Evolutionary conservation across 2,329 filamentous ascomycete species (phyloP), one percentile per base, ranked within the genome.

Genomic region (Hawksworthiomyces lignivorus): DNA sequence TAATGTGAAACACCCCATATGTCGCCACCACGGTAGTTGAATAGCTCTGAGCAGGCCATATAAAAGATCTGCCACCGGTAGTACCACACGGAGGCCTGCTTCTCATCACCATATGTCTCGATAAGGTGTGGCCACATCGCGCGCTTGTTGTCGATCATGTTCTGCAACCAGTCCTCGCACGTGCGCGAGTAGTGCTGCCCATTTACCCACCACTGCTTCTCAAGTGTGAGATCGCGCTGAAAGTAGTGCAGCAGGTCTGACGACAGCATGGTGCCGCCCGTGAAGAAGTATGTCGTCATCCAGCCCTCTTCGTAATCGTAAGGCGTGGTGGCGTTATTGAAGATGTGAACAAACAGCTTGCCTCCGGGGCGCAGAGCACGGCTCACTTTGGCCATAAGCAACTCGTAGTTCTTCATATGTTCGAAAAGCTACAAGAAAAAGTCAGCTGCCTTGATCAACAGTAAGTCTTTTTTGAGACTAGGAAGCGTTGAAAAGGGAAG

Each of bases 381-480:
- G 4, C 68, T 55, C 14, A 84, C 62, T 58, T 85, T 85, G 32
- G 70, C 69, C 63, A 85, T 73, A 19, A 85, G 69, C 11, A 77
- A 62, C 48, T 80, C 72, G 59, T 85, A 84, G 58, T 85, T 85
- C 58, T 85, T 85, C 80, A 85, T 84, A 59, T 85, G 82, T 57
- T 85, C 81, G 54, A 86, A 84, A 11, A 85, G 67, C 69, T 84
- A n/a, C n/a, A n/a, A n/a, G n/a, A n/a, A n/a, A n/a, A n/a, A n/a
- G n/a, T n/a, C n/a, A n/a, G n/a, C n/a, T n/a, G n/a, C n/a, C n/a
- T n/a, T n/a, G n/a, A n/a, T n/a, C n/a, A n/a, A n/a, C n/a, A n/a
- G n/a, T n/a, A n/a, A n/a, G n/a, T n/a, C n/a, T n/a, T n/a, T n/a
- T n/a, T n/a, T n/a, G 17, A 18, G 34, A 38, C 14, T 22, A 19